Base-by-base conservation (phyloP, 1,139 yeast genomes). In the Debaryomycetaceae sp. region DNA sequence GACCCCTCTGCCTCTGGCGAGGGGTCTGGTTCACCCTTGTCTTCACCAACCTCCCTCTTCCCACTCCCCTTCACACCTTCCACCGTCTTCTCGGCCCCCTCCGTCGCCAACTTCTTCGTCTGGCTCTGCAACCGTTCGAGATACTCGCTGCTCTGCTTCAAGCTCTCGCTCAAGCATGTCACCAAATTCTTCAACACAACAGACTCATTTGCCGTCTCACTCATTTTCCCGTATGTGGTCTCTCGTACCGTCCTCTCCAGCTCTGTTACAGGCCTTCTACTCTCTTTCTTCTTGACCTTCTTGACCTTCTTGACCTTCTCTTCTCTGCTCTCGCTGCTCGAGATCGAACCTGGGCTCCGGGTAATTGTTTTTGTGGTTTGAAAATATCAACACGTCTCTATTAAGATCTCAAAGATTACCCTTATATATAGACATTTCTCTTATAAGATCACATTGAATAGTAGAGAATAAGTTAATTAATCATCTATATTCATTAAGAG, bases 51-150 rank as follows among this genome's bases (percentile, higher is more conserved):
- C 2, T n/a, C 5, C 17, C 16, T 13, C n/a, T 31, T 34, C 5
- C 17, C 34, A n/a, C n/a, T n/a, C n/a, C n/a, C n/a, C n/a, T n/a
- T n/a, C n/a, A n/a, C n/a, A n/a, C n/a, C n/a, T n/a, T n/a, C n/a
- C 13, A n/a, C n/a, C 18, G 8, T 24, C 5, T 15, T 24, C 8
- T 11, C 19, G 3, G 44, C 44, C 29, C 48, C 47, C n/a, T 55
- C 34, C 16, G 55, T 14, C 42, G 42, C 16, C 11, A 22, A 22
- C 4, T 17, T 26, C 24, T 34, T 32, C 3, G 28, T 4, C 7
- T 17, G 35, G 6, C 29, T 18, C 22, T 13, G 11, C 11, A 22
- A 11, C 7, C 4, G 3, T 3, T 22, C 26, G 4, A 22, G 26
- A 22, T 22, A 11, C 11, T 22, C 26, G 11, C 26, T 22, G 26